A percentile compares a stretch with the other conserved stretches of the same genome.
Conservation (phyloP, 306 rosid species). For the Malus asiatica region DNA sequence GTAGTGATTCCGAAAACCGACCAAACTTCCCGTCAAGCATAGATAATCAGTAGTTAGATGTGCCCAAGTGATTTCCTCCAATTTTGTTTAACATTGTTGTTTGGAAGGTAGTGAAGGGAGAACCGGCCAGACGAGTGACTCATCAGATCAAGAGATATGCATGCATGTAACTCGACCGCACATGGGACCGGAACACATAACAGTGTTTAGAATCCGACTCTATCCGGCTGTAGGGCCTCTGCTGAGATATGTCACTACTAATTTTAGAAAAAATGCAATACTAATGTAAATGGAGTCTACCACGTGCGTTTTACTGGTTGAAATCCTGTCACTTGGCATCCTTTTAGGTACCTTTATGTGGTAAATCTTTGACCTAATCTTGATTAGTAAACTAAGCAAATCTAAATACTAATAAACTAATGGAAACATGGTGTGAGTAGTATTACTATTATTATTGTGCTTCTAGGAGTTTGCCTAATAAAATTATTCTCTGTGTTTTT, state of each 20-base stretch:
- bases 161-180: background rate
- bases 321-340: background rate
- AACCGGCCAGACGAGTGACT: background rate
- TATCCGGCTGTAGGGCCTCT: slow-evolving; percentile 4
- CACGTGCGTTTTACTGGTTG: slow-evolving; percentile 7
- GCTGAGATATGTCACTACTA: background rate
- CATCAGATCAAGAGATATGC: background rate
- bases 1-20: background rate
- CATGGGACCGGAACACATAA: background rate
- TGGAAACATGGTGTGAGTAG: background rate
- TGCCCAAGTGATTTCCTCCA: background rate
- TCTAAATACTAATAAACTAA: background rate
- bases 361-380: background rate
- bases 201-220: background rate
- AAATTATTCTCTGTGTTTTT: background rate
- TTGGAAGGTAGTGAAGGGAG: background rate
- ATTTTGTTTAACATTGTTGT: background rate
- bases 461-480: background rate
- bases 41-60: background rate
- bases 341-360: background rate
- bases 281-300: background rate
- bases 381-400: background rate
- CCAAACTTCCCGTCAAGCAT: background rate
- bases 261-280: background rate
- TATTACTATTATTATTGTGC: background rate